Evolutionary conservation across 2,329 filamentous ascomycete species (phyloP).

Genomic region (Hortaea werneckii): DNA sequence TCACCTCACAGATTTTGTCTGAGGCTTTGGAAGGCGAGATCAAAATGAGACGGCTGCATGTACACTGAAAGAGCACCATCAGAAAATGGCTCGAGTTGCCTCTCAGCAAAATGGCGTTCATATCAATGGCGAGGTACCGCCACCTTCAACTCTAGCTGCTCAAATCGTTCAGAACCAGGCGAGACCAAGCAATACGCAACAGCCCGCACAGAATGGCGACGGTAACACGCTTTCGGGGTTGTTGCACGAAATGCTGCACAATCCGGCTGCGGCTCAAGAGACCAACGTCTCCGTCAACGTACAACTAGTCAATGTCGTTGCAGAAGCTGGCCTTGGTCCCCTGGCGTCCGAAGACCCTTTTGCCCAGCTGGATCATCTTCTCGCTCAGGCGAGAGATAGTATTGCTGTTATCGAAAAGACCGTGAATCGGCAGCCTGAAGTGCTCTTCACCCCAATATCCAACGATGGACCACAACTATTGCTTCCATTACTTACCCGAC

Average conservation of each 20-base stretch:
- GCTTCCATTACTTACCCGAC: slow-evolving; percentile 44
- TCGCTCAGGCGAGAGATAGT: slow-evolving; percentile 57
- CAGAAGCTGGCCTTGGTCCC: slow-evolving; percentile 65
- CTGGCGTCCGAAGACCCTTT: slow-evolving; percentile 61
- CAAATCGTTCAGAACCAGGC: slow-evolving; percentile 70
- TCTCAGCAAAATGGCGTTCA: not conserved
- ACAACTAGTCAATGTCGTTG: slow-evolving; percentile 74
- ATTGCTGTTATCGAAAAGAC: slow-evolving; percentile 68
- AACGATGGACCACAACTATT: slow-evolving; percentile 39
- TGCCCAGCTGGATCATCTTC: slow-evolving; percentile 44
- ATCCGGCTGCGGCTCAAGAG: slow-evolving; percentile 40
- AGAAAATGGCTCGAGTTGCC: not conserved
- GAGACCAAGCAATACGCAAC: slow-evolving; percentile 48
- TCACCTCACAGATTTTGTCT: no score
- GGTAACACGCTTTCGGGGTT: slow-evolving; percentile 63
- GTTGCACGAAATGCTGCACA: slow-evolving; percentile 50
- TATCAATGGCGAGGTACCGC: slow-evolving; percentile 29
- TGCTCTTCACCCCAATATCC: slow-evolving; percentile 40
- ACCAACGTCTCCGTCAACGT: slow-evolving; percentile 69
- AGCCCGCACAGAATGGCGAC: slow-evolving; percentile 8
- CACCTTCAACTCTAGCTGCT: slow-evolving; percentile 74
- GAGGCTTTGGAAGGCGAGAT: no score
- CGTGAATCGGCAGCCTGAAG: slow-evolving; percentile 61
- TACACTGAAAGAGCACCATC: no score
- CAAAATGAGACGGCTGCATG: no score